These are phyloP conservation scores for Pisolithus orientalis DNA, from an alignment of 768 basidiomycete species.

Conservation along the genomic window DNA sequence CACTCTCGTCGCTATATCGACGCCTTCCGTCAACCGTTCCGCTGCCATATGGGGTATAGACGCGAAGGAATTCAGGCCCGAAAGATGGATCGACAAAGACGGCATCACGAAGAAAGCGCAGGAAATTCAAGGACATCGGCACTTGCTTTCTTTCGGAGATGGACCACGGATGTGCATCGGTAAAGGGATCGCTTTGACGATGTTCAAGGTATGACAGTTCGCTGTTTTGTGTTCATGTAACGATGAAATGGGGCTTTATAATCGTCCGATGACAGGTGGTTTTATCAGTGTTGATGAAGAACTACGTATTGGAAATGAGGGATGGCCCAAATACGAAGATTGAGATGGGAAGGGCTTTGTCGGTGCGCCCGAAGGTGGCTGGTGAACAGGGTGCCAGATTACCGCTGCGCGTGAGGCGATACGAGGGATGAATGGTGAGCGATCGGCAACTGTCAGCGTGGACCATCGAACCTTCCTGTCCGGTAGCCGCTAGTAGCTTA, in stretches of 20 bases:
- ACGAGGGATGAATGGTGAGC: constrained; percentile 2
- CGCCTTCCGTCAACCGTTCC: constrained; percentile 44
- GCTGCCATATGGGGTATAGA: constrained; percentile 55
- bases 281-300: constrained; percentile 32
- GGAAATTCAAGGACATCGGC: constrained; percentile 22
- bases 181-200: constrained; percentile 22
- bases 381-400: constrained; percentile 19
- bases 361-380: constrained; percentile 7
- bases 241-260: not conserved
- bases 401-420: constrained; percentile 16
- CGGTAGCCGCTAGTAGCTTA: too few species aligned
- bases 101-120: constrained; percentile 13
- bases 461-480: too few species aligned
- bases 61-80: constrained; percentile 21
- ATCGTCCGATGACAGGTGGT: constrained; percentile 26
- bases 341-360: constrained; percentile 2
- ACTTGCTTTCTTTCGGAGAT: constrained; percentile 24
- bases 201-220: constrained; percentile 16
- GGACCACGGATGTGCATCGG: constrained; percentile 25
- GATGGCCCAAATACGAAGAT: constrained; percentile 30
- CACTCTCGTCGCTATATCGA: constrained; percentile 34
- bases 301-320: constrained; percentile 28
- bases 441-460: too few species aligned
- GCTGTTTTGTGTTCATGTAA: constrained; percentile 1
- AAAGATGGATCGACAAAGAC: constrained; percentile 14